Evolutionary conservation across 768 basidiomycete genomes (phyloP), one percentile per base, ranked within the genome.

Genomic region (Chalciporus sphaerocephalus): DNA sequence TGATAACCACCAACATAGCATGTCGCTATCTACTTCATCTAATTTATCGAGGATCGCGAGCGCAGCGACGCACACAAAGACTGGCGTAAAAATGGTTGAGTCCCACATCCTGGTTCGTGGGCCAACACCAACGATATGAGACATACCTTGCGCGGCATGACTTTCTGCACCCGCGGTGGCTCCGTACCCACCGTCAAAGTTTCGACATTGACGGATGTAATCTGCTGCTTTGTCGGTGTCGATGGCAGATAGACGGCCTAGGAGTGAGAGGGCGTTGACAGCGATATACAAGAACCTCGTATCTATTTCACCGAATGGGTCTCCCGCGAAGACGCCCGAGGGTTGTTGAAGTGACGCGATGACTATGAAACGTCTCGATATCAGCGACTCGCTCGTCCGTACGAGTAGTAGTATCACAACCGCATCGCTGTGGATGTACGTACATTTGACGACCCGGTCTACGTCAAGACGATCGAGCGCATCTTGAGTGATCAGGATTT

Each of bases 131-230:
- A 11, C 20, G 6, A 10, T n/a, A 6, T 15, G 7, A 2, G 16
- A 15, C 30, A 5, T 40, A 92, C 95, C 92, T 76, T 92, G 90
- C 0, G 76, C 89, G 11, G 93, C 80, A 70, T 99, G 96, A 49
- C 87, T 92, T 69, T 99, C 96, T 1, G 89, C 92, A 0, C 94
- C 96, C 13, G 81, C 75, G 13, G 70, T 65, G 37, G 75, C 83
- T 20, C 96, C 95, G 58, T 95, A 99, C 0, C 92, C 96, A 4
- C 94, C 94, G 60, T 99, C 96, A 62, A 92, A 97, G 64, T 98
- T 99, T 59, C 74, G 76, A 67, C 96, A 97, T 27, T 75, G 70
- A 18, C 67, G 62, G 35, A 98, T 78, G 64, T 95, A 92, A 6
- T 66, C 70, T 8, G 88, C 79, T 0, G 88, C 83, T 57, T 74